phyloP scores from a whole-genome alignment of 371 early-diverging fungal species.

The Pancytospora epiphaga region DNA sequence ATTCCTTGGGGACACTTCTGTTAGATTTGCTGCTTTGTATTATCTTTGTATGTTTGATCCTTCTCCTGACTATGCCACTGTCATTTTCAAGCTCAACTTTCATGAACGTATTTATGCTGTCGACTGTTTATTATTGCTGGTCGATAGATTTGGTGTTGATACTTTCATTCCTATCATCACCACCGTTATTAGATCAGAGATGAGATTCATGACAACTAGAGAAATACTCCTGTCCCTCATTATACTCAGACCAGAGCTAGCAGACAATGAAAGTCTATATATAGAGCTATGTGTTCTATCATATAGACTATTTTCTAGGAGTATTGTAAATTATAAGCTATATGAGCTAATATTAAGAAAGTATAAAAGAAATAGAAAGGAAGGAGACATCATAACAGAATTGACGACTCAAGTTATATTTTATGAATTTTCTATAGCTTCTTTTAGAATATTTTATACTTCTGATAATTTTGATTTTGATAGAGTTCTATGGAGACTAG shows the following conservation, averaged over 20 bases:
- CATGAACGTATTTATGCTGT: conserved; percentile 8
- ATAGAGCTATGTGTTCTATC: conserved; percentile 12
- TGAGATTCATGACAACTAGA: conserved; percentile 2
- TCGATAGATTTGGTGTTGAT: background rate
- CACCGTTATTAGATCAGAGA: conserved; percentile 2
- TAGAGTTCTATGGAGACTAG: no score
- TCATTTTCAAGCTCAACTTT: conserved; percentile 10
- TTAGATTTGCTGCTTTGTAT: conserved; percentile 4
- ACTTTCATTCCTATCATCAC: background rate
- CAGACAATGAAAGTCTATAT: background rate
- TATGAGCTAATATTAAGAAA: background rate
- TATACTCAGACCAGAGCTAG: background rate
- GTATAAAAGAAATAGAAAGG: no score
- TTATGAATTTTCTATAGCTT: no score
- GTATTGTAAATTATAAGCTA: background rate
- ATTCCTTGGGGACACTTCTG: no score
- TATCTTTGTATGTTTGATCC: conserved; percentile 18
- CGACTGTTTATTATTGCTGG: background rate
- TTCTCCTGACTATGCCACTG: background rate
- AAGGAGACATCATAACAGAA: no score
- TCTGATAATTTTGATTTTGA: no score
- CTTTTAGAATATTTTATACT: no score
- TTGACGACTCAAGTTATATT: no score
- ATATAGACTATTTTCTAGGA: background rate
- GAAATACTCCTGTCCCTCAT: conserved; percentile 5